Base-by-base conservation (phyloP, 768 basidiomycete species). In the Tulasnella sp. region DNA sequence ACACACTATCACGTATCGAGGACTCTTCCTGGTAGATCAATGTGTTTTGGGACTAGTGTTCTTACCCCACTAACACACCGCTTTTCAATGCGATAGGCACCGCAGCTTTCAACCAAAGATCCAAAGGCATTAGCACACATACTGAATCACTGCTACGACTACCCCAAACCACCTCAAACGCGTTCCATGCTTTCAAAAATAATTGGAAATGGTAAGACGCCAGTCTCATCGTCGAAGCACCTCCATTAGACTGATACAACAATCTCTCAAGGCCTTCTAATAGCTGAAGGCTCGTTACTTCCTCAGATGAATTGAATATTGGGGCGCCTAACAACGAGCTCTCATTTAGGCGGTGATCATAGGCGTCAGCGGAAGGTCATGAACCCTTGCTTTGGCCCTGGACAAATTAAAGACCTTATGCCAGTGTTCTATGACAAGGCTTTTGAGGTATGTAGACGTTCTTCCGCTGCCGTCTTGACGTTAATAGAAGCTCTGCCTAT, bases 301-400 rank as follows among this genome's bases (percentile, higher is more conserved):
- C 3, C 15, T 25, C 4, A 36, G 29, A 70, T 38, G 25, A 8
- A 12, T 1, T 19, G 37, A 31, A 9, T 9, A 19, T 29, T 45
- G 45, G 22, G 1, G 45, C 45, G 2, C 7, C 22, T 58, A 25
- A 58, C 6, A 12, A 58, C 3, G 2, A 25, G 25, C 54, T 25
- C 45, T 19, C 6, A 22, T 3, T 0, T 70, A 70, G 68, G 72
- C 29, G 72, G 72, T 34, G 64, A 76, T n/a, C 75, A 76, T 31
- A 72, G 39, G 12, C 69, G 69, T 5, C 71, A 76, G 34, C 68
- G 68, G 17, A 71, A 58, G 39, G 49, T 76, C 49, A 76, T 76
- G 68, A 91, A 91, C 78, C 90, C 90, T 15, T 90, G 90, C 0
- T 92, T 92, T 78, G 89, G 90, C 0, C 84, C 85, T 2, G 81